Conservation (phyloP, 1,284 basidiomycete species). For the Trichosporon ovoides region DNA sequence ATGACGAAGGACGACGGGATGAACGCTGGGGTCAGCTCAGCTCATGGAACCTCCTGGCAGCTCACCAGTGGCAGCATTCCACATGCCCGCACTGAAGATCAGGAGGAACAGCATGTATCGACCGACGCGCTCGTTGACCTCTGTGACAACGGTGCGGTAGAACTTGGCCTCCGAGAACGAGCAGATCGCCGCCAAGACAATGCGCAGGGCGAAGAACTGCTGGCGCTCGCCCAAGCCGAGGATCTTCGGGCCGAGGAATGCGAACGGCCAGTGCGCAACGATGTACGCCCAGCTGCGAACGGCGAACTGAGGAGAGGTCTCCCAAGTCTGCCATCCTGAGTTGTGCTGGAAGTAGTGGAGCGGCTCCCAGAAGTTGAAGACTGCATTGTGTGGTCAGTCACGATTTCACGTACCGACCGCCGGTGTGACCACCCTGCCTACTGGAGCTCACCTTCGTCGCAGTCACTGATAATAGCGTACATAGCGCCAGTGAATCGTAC, state of each 20-base stretch:
- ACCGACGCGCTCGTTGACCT: slow-evolving; percentile 81
- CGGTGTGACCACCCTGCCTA: not conserved
- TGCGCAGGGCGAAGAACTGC: slow-evolving; percentile 78
- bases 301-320: slow-evolving; percentile 81
- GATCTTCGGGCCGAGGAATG: slow-evolving; percentile 41
- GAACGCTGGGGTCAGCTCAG: slow-evolving; percentile 62
- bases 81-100: slow-evolving; percentile 84
- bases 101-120: slow-evolving; percentile 85
- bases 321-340: slow-evolving; percentile 96
- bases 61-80: slow-evolving; percentile 67
- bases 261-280: slow-evolving; percentile 58
- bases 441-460: slow-evolving; percentile 76
- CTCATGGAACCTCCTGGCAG: not conserved
- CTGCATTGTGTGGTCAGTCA: slow-evolving; percentile 49
- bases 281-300: slow-evolving; percentile 94
- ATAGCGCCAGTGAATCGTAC: slow-evolving; percentile 81
- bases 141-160: slow-evolving; percentile 72
- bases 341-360: slow-evolving; percentile 81
- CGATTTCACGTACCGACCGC: not conserved
- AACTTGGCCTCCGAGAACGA: slow-evolving; percentile 77
- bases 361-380: slow-evolving; percentile 99
- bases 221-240: slow-evolving; percentile 47
- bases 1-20: slow-evolving; percentile 92
- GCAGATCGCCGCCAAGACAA: slow-evolving; percentile 68
- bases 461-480: slow-evolving; percentile 93